Evolutionary conservation across 2,329 filamentous ascomycete species (phyloP), one percentile per base, ranked within the genome.

Genomic region (Fusarium hostae): DNA sequence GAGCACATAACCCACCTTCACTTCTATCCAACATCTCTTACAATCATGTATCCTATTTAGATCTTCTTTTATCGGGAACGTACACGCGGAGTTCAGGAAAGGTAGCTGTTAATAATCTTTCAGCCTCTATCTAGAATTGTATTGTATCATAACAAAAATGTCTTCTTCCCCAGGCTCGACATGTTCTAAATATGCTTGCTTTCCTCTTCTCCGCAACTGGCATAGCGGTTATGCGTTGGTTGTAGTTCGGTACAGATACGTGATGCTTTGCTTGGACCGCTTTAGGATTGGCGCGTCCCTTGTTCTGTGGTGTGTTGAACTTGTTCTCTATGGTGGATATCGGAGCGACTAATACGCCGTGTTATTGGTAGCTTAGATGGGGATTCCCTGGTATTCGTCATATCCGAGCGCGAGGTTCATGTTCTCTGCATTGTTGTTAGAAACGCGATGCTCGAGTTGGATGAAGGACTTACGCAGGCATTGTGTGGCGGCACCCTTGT

Each of bases 321-420:
- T 30, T 51, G 12, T 24, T 24, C 22, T 48, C 11, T 34, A 7
- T 34, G 22, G 18, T 35, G 35, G 30, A 41, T 41, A 26, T 55
- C 22, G 26, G 37, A 54, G 34, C 18, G 28, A 57, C 22, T 18
- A 22, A 48, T 35, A 22, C 26, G 35, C 35, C 50, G 15, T 22
- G 20, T 4, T 26, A 12, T 9, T 47, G 5, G 13, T 24, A 28
- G 28, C 48, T 56, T 56, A 45, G 39, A 59, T 24, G 26, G 94
- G 94, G 73, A 97, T 97, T 43, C 94, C 94, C 79, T 97, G 92
- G 78, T 94, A 97, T 84, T 97, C 94, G 48, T 89, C 90, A 79
- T 95, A 97, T 48, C 94, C 94, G 15, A 97, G 87, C n/a, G 93
- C 92, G 64, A 97, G 86, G 82, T 97, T 97, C 93, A 97, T 96